These are phyloP conservation scores for Actinomortierella ambigua DNA, from an alignment of 371 early-diverging fungal species.

Conservation along the genomic window DNA sequence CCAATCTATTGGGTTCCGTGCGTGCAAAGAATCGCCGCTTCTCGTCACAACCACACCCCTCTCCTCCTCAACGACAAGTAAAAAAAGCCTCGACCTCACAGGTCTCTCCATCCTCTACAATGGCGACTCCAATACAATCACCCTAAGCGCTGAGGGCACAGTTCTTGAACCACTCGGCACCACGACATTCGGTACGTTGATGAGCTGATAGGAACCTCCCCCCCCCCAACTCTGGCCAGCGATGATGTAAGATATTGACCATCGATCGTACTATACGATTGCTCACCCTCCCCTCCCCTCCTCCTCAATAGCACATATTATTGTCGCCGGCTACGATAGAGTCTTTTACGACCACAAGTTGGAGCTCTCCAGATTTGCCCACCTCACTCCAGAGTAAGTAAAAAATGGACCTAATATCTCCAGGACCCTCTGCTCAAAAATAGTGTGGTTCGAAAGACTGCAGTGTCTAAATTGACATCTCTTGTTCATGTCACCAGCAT, in stretches of 20 bases:
- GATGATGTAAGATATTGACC: too few relatives aligned
- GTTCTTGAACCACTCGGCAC: slow-evolving; percentile 16
- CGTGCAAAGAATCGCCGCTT: slow-evolving; percentile 4
- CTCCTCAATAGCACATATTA: slow-evolving; percentile 31
- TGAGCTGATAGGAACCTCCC: too few relatives aligned
- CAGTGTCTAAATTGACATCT: too few relatives aligned
- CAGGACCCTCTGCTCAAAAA: too few relatives aligned
- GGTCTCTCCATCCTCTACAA: slow-evolving; percentile 20
- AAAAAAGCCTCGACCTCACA: slow-evolving; percentile 2
- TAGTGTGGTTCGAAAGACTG: too few relatives aligned
- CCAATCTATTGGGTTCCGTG: slow-evolving; percentile 28
- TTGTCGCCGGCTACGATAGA: slow-evolving; percentile 28
- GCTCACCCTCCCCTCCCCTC: too few relatives aligned
- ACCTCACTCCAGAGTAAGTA: slow-evolving; percentile 14
- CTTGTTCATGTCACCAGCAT: slow-evolving; percentile 11
- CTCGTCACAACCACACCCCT: not conserved
- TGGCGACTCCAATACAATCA: slow-evolving; percentile 25
- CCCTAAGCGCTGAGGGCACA: slow-evolving; percentile 18
- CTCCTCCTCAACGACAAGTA: not conserved
- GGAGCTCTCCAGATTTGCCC: slow-evolving; percentile 6
- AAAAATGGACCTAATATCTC: too few relatives aligned
- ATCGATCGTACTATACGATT: too few relatives aligned
- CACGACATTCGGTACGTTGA: too few relatives aligned
- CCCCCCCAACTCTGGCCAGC: too few relatives aligned
- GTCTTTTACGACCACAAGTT: slow-evolving; percentile 30